These are phyloP conservation scores for Sphaerobolus stellatus DNA, from an alignment of 1,284 basidiomycete species.

Conservation along the genomic window DNA sequence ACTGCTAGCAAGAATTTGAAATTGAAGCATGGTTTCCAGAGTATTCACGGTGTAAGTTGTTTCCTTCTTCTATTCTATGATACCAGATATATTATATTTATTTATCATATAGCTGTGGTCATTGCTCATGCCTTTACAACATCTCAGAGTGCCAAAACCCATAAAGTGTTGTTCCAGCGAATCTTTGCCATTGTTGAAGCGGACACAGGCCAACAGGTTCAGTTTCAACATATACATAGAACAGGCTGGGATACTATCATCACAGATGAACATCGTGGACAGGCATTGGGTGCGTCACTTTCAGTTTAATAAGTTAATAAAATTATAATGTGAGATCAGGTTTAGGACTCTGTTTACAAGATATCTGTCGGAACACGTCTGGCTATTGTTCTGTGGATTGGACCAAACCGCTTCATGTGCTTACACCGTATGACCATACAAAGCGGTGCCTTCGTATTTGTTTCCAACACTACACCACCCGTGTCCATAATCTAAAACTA, in stretches of 20 bases:
- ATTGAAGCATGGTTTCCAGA: slow-evolving; percentile 25
- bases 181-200: slow-evolving; percentile 21
- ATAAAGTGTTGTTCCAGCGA: slow-evolving; percentile 21
- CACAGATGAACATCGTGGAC: slow-evolving; percentile 28
- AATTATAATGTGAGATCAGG: not conserved
- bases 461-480: slow-evolving; percentile 4
- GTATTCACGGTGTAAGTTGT: slow-evolving; percentile 22
- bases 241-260: slow-evolving; percentile 21
- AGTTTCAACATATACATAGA: slow-evolving; percentile 25
- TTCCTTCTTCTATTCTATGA: not conserved
- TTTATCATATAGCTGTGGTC: slow-evolving; percentile 17
- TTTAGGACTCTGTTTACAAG: not conserved
- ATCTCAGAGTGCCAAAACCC: slow-evolving; percentile 24
- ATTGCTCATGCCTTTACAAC: slow-evolving; percentile 24
- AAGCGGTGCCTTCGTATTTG: slow-evolving; percentile 2
- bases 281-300: slow-evolving; percentile 22
- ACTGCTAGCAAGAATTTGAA: slow-evolving; percentile 28
- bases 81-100: not conserved
- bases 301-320: not conserved
- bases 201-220: slow-evolving; percentile 20
- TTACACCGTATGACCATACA: slow-evolving; percentile 8
- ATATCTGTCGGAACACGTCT: not conserved
- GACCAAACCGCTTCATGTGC: not conserved
- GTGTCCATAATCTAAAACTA: not conserved
- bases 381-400: slow-evolving; percentile 1